Conservation (phyloP, 306 rosid species). For the Castanospermum australe region DNA sequence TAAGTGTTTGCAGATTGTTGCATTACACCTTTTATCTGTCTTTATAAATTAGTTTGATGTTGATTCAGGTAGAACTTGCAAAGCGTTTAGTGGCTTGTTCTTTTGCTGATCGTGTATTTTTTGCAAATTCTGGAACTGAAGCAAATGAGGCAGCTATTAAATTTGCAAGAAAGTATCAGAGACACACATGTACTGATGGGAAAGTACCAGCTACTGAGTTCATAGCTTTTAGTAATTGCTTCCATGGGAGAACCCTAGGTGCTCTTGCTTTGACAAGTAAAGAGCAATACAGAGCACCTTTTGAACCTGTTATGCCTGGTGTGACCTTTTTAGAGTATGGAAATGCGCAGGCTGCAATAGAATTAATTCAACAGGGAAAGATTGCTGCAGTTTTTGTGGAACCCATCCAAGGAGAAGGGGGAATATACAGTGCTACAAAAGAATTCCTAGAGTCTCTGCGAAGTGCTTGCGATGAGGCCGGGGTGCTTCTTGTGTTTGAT, state of each 20-base stretch:
- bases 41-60: background rate
- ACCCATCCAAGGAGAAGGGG: constrained; percentile 98
- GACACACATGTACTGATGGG: constrained; percentile 46
- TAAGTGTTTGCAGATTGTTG: background rate
- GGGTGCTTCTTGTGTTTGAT: constrained; percentile 80
- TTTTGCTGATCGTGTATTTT: constrained; percentile 92
- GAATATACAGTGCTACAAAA: constrained; percentile 80
- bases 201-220: constrained; percentile 67
- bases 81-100: constrained; percentile 62
- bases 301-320: constrained; percentile 98
- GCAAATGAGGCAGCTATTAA: constrained; percentile 95
- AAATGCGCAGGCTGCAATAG: constrained; percentile 61
- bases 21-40: background rate
- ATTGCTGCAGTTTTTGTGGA: constrained; percentile 90
- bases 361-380: constrained; percentile 60
- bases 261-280: constrained; percentile 97
- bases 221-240: constrained; percentile 74
- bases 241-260: constrained; percentile 96
- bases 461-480: constrained; percentile 76
- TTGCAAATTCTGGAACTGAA: constrained; percentile 89
- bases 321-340: constrained; percentile 83
- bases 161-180: constrained; percentile 85
- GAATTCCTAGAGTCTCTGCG: constrained; percentile 76
- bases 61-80: constrained; percentile 83
- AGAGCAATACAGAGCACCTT: constrained; percentile 79